Evolutionary conservation across 73 alveolate species (phyloP).

Genomic region (Diophrys sp.): DNA sequence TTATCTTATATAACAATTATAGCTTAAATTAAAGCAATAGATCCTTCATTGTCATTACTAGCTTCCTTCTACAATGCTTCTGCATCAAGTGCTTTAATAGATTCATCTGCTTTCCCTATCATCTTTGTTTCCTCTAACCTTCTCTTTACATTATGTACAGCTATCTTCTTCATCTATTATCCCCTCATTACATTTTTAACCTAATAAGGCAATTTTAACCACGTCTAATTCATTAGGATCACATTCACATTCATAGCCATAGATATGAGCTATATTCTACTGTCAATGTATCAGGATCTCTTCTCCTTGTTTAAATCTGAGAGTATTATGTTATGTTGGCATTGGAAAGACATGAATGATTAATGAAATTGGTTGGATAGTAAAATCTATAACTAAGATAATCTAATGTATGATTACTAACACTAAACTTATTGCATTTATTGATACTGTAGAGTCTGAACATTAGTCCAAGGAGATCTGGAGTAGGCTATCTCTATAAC

Average conservation of each 20-base stretch:
- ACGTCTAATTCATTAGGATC: background rate
- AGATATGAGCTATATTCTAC: background rate
- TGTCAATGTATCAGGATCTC: background rate
- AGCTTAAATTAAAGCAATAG: background rate
- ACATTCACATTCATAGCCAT: background rate
- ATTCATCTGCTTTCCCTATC: background rate
- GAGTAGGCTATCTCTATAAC: background rate
- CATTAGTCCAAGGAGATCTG: background rate
- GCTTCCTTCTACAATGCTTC: background rate
- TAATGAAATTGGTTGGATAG: background rate
- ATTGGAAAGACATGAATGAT: background rate
- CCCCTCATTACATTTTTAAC: background rate
- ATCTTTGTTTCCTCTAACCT: no score
- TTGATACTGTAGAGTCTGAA: background rate
- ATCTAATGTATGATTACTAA: background rate
- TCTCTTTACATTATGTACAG: background rate
- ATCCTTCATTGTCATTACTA: background rate
- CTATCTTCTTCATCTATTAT: background rate
- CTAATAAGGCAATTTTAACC: background rate
- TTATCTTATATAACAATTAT: background rate
- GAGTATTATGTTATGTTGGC: background rate
- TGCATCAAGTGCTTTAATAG: background rate
- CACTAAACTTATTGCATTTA: background rate
- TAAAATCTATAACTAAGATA: background rate
- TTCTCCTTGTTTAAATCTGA: background rate